Percentiles rank a stretch among this genome's conserved stretches.
phyloP scores from a whole-genome alignment of 2,329 filamentous ascomycete species.

The Trichoderma sp. region DNA sequence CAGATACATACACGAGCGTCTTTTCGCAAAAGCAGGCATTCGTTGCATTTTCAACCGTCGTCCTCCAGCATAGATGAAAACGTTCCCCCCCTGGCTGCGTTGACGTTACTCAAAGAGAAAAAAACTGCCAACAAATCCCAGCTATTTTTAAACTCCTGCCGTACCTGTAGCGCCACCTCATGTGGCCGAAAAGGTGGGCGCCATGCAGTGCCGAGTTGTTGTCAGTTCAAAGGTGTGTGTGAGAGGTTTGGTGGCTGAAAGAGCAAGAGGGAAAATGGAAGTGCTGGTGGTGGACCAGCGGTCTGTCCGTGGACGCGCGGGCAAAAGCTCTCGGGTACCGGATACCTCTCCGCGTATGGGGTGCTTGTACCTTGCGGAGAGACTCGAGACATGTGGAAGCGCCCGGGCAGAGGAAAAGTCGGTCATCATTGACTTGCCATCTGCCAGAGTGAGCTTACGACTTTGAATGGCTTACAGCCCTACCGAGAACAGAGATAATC shows the following conservation, averaged over 20 bases:
- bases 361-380: neutral
- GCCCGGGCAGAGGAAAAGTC: neutral
- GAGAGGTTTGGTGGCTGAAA: constrained; percentile 2
- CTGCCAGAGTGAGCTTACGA: constrained; percentile 2
- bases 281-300: constrained; percentile 1
- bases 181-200: neutral
- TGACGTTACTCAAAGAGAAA: too few relatives aligned
- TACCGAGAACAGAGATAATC: too few relatives aligned
- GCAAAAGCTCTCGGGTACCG: neutral
- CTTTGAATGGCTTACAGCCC: too few relatives aligned
- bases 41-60: too few relatives aligned
- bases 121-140: too few relatives aligned
- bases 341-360: neutral
- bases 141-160: too few relatives aligned
- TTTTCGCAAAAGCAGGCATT: too few relatives aligned
- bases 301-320: neutral
- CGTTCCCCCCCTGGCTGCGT: too few relatives aligned
- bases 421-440: neutral
- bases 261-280: neutral
- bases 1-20: constrained; percentile 3
- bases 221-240: neutral
- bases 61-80: too few relatives aligned
- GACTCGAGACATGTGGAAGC: constrained; percentile 14
- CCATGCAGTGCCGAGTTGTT: neutral
- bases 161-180: neutral